phyloP scores from a whole-genome alignment of 2,329 filamentous ascomycete genomes.

The Emmonsiellopsis sp. region DNA sequence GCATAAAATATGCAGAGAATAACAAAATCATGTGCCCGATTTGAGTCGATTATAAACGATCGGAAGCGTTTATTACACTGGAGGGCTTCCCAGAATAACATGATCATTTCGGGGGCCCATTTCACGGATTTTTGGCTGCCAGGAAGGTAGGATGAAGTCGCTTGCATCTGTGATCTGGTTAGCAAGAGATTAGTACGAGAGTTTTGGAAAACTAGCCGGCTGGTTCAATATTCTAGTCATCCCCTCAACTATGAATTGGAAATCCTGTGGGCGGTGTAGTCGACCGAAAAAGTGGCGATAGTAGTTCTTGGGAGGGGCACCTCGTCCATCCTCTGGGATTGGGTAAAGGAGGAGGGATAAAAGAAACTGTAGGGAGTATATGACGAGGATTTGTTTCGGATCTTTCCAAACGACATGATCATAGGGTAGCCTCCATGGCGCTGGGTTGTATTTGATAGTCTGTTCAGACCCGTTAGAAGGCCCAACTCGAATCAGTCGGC shows the following conservation, averaged over 20 bases:
- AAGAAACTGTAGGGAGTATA: slow-evolving; percentile 85
- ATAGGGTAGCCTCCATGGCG: slow-evolving; percentile 87
- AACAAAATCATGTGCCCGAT: slow-evolving; percentile 85
- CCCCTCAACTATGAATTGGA: slow-evolving; percentile 92
- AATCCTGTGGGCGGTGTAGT: slow-evolving; percentile 86
- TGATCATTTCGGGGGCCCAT: slow-evolving; percentile 90
- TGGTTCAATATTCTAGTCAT: slow-evolving; percentile 90
- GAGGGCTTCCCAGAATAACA: slow-evolving; percentile 93
- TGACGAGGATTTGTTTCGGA: slow-evolving; percentile 79
- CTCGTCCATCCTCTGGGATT: slow-evolving; percentile 64
- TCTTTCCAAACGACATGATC: slow-evolving; percentile 89
- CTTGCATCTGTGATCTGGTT: slow-evolving; percentile 52
- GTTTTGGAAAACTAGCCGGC: slow-evolving; percentile 40
- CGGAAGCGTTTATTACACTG: slow-evolving; percentile 98
- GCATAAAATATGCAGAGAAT: slow-evolving; percentile 87
- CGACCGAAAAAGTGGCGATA: slow-evolving; percentile 88
- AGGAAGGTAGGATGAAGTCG: slow-evolving; percentile 78
- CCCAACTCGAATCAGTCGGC: not conserved
- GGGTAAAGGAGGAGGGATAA: slow-evolving; percentile 77
- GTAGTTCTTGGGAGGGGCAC: slow-evolving; percentile 68
- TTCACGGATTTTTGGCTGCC: slow-evolving; percentile 70
- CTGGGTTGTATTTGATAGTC: slow-evolving; percentile 93
- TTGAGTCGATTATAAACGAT: slow-evolving; percentile 93
- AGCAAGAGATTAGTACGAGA: slow-evolving; percentile 5
- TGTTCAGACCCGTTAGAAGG: slow-evolving; percentile 25